Base-by-base conservation (phyloP, 176 grass and related monocot species). In the Tillandsia leiboldiana region DNA sequence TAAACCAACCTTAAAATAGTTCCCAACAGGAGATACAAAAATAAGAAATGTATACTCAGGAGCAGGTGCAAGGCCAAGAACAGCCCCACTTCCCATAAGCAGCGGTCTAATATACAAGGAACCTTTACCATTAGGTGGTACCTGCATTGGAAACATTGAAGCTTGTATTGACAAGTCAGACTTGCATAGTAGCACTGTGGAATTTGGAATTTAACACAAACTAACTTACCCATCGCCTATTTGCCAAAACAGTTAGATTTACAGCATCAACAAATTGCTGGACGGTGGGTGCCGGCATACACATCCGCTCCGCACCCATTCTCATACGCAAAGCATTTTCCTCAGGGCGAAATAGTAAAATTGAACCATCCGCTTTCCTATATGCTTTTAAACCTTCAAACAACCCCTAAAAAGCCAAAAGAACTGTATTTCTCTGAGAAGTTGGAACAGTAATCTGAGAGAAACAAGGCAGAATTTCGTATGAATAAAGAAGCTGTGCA, bases 301-400 rank as follows among this genome's bases (percentile, higher is more conserved):
- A 97, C 83, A 97, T 87, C 70, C 89, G 72, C 23, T 87, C 89
- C 22, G 94, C 89, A 77, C 94, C 94, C 49, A 63, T 83, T 81
- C 51, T 88, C 94, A 97, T 92, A 77, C 89, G 70, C 62, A 75
- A 49, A 5, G 86, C 94, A 80, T 97, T 97, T 87, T 97, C 94
- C 64, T 92, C 67, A 0, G 94, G 94, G 22, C 89, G 94, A 87
- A 97, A 92, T 69, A 97, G 83, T 69, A 92, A 62, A 79, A 97
- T 87, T 23, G 94, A 83, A 10, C 82, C 89, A 72, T 92, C 89
- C 62, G 65, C 64, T 79, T 71, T 92, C 72, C 74, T 90, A 69
- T 92, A 92, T 2, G 94, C 86, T 57, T 97, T 97, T 22, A 92
- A 51, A 72, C 94, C 94, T 77, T 92, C 94, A 72, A 97, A 97